Percentiles rank a stretch among this genome's conserved stretches.
Evolutionary conservation across 2,329 filamentous ascomycete species (phyloP).

Genomic region (Passalora sequoiae): DNA sequence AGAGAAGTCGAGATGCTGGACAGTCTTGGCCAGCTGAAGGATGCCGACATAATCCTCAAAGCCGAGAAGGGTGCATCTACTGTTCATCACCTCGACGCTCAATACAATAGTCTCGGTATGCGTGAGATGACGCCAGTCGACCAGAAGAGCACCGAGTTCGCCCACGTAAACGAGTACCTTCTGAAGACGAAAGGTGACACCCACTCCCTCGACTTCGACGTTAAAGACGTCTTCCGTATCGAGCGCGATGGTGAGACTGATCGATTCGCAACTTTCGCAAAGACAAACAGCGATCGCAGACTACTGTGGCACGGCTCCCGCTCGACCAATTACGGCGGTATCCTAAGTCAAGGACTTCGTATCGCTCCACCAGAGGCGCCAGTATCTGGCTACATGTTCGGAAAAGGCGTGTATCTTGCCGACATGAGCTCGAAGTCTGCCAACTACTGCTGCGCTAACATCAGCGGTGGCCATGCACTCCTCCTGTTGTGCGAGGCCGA

Average conservation of each 20-base stretch:
- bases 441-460: conserved; percentile 59
- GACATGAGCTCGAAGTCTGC: conserved; percentile 82
- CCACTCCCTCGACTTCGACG: conserved; percentile 55
- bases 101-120: conserved; percentile 66
- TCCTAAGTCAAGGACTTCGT: conserved; percentile 79
- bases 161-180: conserved; percentile 62
- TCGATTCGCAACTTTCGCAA: conserved; percentile 58
- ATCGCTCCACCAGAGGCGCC: conserved; percentile 84
- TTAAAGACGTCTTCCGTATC: conserved; percentile 77
- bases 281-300: conserved; percentile 60
- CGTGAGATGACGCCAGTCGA: conserved; percentile 70
- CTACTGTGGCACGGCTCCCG: conserved; percentile 86
- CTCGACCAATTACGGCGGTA: conserved; percentile 78
- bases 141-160: conserved; percentile 56
- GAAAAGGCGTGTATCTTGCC: conserved; percentile 82
- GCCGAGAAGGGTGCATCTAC: conserved; percentile 42
- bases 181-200: conserved; percentile 61
- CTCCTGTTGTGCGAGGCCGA: conserved; percentile 80
- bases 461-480: conserved; percentile 58
- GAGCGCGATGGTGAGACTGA: conserved; percentile 67
- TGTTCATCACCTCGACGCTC: conserved; percentile 60
- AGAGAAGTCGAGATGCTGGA: conserved; percentile 75
- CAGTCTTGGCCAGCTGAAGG: conserved; percentile 78
- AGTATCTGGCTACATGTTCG: conserved; percentile 59
- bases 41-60: conserved; percentile 72